phyloP scores from a whole-genome alignment of 2,329 filamentous ascomycete species.

The Claviceps fusiformis region DNA sequence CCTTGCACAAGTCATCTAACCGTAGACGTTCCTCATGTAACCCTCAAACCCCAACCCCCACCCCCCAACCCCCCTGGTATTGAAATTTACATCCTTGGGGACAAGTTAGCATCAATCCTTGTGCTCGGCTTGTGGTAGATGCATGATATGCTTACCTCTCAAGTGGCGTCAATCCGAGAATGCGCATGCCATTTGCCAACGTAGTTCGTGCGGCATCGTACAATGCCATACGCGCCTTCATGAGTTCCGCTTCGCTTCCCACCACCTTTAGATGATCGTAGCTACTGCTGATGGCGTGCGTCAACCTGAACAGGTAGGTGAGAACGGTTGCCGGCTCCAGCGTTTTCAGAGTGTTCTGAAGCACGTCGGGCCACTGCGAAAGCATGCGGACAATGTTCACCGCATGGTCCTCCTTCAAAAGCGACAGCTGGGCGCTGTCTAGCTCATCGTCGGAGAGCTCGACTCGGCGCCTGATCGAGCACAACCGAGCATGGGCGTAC shows the following conservation, averaged over 20 bases:
- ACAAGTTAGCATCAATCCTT: neutral
- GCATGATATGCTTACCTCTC: conserved; percentile 29
- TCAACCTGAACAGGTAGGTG: conserved; percentile 72
- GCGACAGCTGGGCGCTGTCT: conserved; percentile 46
- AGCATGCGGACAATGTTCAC: conserved; percentile 60
- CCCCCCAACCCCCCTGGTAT: no score
- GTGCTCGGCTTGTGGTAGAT: no score
- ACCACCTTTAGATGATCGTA: conserved; percentile 75
- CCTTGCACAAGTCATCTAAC: no score
- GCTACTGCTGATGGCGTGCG: conserved; percentile 63
- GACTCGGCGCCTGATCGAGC: conserved; percentile 47
- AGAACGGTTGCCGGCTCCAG: conserved; percentile 52
- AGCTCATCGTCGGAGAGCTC: conserved; percentile 43
- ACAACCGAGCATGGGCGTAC: conserved; percentile 64
- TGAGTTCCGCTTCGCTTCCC: conserved; percentile 60
- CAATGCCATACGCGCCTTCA: conserved; percentile 35
- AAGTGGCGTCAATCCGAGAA: conserved; percentile 67
- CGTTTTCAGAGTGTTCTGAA: conserved; percentile 73
- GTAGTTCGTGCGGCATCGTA: conserved; percentile 66
- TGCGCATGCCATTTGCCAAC: conserved; percentile 68
- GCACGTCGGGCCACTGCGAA: conserved; percentile 75
- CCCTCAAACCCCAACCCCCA: no score
- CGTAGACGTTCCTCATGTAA: no score
- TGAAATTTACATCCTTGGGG: conserved; percentile 3
- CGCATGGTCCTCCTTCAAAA: conserved; percentile 60